Percentiles rank a stretch among this genome's conserved stretches.
These are phyloP conservation scores for Mucor velutinosus DNA, from an alignment of 371 early-diverging fungal genomes.

Conservation along the genomic window DNA sequence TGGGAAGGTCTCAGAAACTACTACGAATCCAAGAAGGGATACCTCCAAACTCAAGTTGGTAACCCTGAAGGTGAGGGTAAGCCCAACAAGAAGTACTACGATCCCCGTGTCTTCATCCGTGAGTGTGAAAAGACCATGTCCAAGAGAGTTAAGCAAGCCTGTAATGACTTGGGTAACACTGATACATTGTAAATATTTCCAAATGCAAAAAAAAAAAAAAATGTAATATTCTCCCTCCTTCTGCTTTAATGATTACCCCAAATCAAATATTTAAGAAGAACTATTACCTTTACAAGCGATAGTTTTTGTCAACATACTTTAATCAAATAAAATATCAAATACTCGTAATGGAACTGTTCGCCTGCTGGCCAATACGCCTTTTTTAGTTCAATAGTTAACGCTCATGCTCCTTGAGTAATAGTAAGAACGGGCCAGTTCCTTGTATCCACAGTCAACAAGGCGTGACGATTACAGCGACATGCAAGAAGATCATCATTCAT, in stretches of 20 bases:
- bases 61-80: conserved; percentile 89
- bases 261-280: neutral
- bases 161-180: conserved; percentile 77
- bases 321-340: neutral
- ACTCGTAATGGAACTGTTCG: too few relatives aligned
- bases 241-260: neutral
- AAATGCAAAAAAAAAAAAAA: neutral
- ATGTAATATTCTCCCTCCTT: neutral
- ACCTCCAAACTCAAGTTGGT: conserved; percentile 88
- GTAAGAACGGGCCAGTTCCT: too few relatives aligned
- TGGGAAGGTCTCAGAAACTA: conserved; percentile 74
- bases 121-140: conserved; percentile 85
- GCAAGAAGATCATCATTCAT: too few relatives aligned
- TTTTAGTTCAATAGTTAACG: too few relatives aligned
- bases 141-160: conserved; percentile 79
- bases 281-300: neutral
- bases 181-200: conserved; percentile 61
- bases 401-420: too few relatives aligned
- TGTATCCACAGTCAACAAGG: too few relatives aligned
- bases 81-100: conserved; percentile 96
- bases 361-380: too few relatives aligned
- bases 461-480: too few relatives aligned
- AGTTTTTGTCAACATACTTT: neutral
- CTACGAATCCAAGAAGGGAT: conserved; percentile 71
- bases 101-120: conserved; percentile 89